Conservation (phyloP, 495 filamentous ascomycete genomes). For the Neurospora discreta region DNA sequence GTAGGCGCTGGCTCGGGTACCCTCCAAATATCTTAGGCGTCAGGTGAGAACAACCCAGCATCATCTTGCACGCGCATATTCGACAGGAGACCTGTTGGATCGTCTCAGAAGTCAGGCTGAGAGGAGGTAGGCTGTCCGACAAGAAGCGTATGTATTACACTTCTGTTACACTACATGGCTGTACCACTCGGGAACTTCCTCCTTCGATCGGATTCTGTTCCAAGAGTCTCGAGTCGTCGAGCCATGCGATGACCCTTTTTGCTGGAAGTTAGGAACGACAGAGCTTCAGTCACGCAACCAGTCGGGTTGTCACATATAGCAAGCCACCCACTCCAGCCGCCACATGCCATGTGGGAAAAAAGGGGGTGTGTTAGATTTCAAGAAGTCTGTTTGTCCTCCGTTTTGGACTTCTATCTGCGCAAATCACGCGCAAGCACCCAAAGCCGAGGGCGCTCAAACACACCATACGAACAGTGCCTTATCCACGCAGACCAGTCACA, state of each 20-base stretch:
- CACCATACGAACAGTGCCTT: background rate
- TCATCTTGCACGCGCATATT: background rate
- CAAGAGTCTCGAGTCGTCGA: background rate
- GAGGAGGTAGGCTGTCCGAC: background rate
- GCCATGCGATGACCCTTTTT: background rate
- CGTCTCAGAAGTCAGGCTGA: background rate
- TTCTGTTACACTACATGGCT: background rate
- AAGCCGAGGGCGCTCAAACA: background rate
- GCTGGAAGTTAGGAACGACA: background rate
- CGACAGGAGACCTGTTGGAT: background rate
- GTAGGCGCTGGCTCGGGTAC: background rate
- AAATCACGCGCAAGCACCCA: background rate
- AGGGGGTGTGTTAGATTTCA: background rate
- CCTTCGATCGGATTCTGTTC: background rate
- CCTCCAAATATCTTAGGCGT: background rate
- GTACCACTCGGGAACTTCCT: background rate
- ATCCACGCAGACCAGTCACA: background rate
- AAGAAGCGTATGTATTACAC: background rate
- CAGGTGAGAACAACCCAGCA: background rate
- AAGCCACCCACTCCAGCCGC: background rate
- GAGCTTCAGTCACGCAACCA: background rate
- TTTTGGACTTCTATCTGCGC: background rate
- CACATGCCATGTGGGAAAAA: background rate
- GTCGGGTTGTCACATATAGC: background rate
- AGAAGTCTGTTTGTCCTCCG: background rate